Conservation (phyloP, 2,329 filamentous ascomycete genomes). For the Tetracladium maxilliforme region DNA sequence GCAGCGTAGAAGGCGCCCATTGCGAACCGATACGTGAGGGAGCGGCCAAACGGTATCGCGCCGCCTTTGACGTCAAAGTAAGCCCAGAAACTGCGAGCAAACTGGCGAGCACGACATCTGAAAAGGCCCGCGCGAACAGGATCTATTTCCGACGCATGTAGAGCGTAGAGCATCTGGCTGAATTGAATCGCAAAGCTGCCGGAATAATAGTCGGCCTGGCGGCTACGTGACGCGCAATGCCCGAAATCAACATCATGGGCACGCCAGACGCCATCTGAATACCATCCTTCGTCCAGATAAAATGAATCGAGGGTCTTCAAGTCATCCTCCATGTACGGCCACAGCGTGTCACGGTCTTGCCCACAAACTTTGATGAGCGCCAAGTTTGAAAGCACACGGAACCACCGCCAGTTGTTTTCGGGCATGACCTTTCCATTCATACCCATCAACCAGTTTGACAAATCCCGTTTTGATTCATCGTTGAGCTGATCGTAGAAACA, state of each 20-base stretch:
- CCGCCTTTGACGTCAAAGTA: constrained; percentile 33
- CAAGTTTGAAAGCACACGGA: constrained; percentile 32
- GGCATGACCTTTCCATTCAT: constrained; percentile 30
- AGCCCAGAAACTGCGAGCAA: constrained; percentile 25
- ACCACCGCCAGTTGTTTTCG: constrained; percentile 35
- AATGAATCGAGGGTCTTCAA: constrained; percentile 27
- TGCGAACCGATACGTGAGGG: constrained; percentile 34
- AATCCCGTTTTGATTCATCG: constrained; percentile 15
- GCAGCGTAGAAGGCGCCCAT: constrained; percentile 32
- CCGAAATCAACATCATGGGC: constrained; percentile 11
- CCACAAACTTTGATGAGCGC: constrained; percentile 25
- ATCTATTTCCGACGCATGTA: constrained; percentile 25
- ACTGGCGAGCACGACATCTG: constrained; percentile 21
- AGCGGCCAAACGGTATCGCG: constrained; percentile 34
- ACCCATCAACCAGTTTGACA: constrained; percentile 22
- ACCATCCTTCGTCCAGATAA: constrained; percentile 28
- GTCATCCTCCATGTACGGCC: constrained; percentile 22
- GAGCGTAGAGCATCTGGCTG: constrained; percentile 28
- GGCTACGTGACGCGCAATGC: background rate
- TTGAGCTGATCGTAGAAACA: constrained; percentile 17
- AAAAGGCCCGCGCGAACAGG: constrained; percentile 19
- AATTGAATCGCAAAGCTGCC: constrained; percentile 39
- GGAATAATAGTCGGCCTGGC: constrained; percentile 35
- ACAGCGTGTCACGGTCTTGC: constrained; percentile 16
- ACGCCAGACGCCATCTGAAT: constrained; percentile 28